Conservation (phyloP, 2,329 filamentous ascomycete species). For the Hymenoscyphus scutula region DNA sequence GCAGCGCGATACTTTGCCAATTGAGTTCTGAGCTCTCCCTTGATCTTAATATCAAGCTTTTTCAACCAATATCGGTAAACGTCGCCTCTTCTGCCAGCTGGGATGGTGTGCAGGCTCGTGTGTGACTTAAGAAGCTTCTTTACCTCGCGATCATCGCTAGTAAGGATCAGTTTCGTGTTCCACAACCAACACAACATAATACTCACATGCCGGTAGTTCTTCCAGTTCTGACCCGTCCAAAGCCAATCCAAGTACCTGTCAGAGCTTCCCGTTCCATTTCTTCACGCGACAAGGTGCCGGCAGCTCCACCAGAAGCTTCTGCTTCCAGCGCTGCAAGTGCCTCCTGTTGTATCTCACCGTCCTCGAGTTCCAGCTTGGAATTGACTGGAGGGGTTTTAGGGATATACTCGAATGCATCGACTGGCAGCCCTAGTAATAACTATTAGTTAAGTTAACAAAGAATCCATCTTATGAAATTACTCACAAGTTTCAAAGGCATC, state of each 20-base stretch:
- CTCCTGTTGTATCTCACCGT: conserved; percentile 32
- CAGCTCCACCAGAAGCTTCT: conserved; percentile 13
- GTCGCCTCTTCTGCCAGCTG: conserved; percentile 27
- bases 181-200: background rate
- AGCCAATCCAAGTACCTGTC: conserved; percentile 27
- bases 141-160: conserved; percentile 18
- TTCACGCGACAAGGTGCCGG: conserved; percentile 14
- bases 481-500: conserved; percentile 21
- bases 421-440: conserved; percentile 26
- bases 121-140: conserved; percentile 21
- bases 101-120: conserved; percentile 32
- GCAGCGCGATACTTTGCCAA: conserved; percentile 26
- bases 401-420: conserved; percentile 25
- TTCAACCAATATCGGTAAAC: conserved; percentile 35
- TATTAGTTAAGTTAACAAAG: background rate
- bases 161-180: background rate
- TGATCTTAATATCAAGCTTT: conserved; percentile 25
- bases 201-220: conserved; percentile 11
- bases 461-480: conserved; percentile 1
- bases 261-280: conserved; percentile 27
- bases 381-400: conserved; percentile 28
- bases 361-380: conserved; percentile 30
- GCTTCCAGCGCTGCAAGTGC: conserved; percentile 28
- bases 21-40: conserved; percentile 18
- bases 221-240: conserved; percentile 30